Percentiles rank a stretch among this genome's conserved stretches.
phyloP scores from a whole-genome alignment of 2,329 filamentous ascomycete genomes.

The Clarireedia sp. region DNA sequence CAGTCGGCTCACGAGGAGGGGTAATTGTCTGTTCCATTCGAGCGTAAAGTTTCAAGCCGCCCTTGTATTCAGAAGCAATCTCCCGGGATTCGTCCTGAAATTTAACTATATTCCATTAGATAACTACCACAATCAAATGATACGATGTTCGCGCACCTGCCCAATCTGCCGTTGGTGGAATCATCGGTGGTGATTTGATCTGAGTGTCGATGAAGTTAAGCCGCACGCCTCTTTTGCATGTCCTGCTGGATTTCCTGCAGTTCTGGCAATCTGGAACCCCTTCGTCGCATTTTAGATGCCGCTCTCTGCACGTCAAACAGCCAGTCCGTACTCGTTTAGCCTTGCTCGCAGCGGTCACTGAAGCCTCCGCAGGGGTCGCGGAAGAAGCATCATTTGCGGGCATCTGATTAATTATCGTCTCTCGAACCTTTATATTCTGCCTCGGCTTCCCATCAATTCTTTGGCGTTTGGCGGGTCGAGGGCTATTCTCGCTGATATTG shows the following conservation, averaged over 20 bases:
- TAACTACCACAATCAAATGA: background rate
- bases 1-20: slow-evolving; percentile 23
- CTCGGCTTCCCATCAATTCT: slow-evolving; percentile 14
- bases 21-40: slow-evolving; percentile 37
- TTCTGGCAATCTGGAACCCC: slow-evolving; percentile 50
- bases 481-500: slow-evolving; percentile 16
- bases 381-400: slow-evolving; percentile 17
- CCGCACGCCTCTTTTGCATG: slow-evolving; percentile 78
- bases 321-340: slow-evolving; percentile 85
- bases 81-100: slow-evolving; percentile 85
- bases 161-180: slow-evolving; percentile 58
- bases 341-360: slow-evolving; percentile 37
- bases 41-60: slow-evolving; percentile 67
- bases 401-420: slow-evolving; percentile 22
- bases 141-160: slow-evolving; percentile 37
- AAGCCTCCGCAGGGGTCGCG: slow-evolving; percentile 14
- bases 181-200: slow-evolving; percentile 56
- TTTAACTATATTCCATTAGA: slow-evolving; percentile 40
- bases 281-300: slow-evolving; percentile 79
- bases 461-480: slow-evolving; percentile 19
- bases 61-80: slow-evolving; percentile 84
- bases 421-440: slow-evolving; percentile 11
- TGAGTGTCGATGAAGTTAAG: slow-evolving; percentile 88
- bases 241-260: slow-evolving; percentile 77
- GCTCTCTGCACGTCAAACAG: slow-evolving; percentile 81